Conservation (phyloP, 129 eudicot species). For the Arctium lappa region DNA sequence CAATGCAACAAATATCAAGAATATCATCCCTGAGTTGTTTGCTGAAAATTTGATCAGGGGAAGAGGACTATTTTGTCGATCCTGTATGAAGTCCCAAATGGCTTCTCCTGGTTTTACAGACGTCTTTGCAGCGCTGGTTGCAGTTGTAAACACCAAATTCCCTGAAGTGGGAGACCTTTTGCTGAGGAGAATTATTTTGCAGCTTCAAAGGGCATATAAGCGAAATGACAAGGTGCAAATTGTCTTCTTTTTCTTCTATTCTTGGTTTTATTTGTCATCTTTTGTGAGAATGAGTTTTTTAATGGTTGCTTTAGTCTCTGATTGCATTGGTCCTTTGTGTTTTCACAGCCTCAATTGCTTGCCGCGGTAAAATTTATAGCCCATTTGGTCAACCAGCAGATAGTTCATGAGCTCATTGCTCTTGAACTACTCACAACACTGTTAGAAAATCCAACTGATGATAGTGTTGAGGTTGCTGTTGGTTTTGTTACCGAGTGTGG, state of each 20-base stretch:
- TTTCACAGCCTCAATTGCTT: slow-evolving; percentile 72
- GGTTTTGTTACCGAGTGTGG: slow-evolving; percentile 97
- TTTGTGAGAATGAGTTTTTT: background rate
- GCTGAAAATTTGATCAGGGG: slow-evolving; percentile 89
- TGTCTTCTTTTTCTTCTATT: background rate
- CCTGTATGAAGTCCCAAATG: slow-evolving; percentile 98
- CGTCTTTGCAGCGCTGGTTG: slow-evolving; percentile 90
- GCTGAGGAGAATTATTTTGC: slow-evolving; percentile 73
- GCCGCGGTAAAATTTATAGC: slow-evolving; percentile 95
- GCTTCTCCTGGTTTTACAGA: slow-evolving; percentile 95
- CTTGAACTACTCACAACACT: slow-evolving; percentile 79
- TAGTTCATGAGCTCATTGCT: slow-evolving; percentile 91
- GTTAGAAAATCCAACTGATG: slow-evolving; percentile 89
- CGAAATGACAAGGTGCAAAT: slow-evolving; percentile 81
- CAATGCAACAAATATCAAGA: slow-evolving; percentile 72
- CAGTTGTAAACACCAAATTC: slow-evolving; percentile 87
- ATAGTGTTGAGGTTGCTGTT: slow-evolving; percentile 97
- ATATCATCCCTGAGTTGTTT: slow-evolving; percentile 78
- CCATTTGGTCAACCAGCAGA: slow-evolving; percentile 90
- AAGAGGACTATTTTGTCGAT: slow-evolving; percentile 81
- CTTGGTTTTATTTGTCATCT: background rate
- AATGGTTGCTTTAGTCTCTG: background rate
- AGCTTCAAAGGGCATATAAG: slow-evolving; percentile 82
- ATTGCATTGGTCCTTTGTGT: background rate
- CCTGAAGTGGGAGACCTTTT: slow-evolving; percentile 92